A percentile compares a stretch with the other conserved stretches of the same genome.
Conservation (phyloP, 2,329 filamentous ascomycete species). For the Colletotrichum sp. region DNA sequence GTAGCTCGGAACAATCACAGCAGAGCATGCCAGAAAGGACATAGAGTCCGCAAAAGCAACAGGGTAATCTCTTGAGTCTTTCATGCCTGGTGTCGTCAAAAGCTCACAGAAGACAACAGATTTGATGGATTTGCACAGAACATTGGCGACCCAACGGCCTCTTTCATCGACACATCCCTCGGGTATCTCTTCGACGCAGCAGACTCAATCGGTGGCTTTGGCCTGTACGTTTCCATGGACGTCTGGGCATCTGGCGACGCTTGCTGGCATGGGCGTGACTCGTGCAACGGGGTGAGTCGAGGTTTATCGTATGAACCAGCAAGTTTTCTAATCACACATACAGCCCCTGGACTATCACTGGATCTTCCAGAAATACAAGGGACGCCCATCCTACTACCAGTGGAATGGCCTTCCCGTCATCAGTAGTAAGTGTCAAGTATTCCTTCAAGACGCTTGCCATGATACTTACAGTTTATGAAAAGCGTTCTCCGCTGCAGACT, state of each 20-base stretch:
- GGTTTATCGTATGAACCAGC: neutral
- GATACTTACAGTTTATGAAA: neutral
- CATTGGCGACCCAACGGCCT: neutral
- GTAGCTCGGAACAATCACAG: fast-evolving
- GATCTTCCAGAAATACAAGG: neutral
- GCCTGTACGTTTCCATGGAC: neutral
- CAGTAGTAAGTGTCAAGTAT: neutral
- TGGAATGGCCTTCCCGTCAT: neutral
- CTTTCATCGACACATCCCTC: neutral
- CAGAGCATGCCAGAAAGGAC: neutral
- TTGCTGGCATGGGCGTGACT: neutral
- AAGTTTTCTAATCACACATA: neutral
- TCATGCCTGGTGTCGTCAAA: fast-evolving
- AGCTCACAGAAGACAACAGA: neutral
- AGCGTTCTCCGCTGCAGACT: neutral
- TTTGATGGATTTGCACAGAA: neutral
- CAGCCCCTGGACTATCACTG: neutral
- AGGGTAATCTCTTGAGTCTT: neutral
- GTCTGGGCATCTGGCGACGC: neutral
- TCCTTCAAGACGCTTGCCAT: neutral
- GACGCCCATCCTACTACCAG: neutral
- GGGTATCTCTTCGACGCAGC: neutral
- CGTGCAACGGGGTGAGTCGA: neutral
- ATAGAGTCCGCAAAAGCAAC: neutral
- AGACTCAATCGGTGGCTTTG: neutral